These are phyloP conservation scores for Paratrypanosoma confusum DNA, from an alignment of 208 protist species.

Conservation along the genomic window DNA sequence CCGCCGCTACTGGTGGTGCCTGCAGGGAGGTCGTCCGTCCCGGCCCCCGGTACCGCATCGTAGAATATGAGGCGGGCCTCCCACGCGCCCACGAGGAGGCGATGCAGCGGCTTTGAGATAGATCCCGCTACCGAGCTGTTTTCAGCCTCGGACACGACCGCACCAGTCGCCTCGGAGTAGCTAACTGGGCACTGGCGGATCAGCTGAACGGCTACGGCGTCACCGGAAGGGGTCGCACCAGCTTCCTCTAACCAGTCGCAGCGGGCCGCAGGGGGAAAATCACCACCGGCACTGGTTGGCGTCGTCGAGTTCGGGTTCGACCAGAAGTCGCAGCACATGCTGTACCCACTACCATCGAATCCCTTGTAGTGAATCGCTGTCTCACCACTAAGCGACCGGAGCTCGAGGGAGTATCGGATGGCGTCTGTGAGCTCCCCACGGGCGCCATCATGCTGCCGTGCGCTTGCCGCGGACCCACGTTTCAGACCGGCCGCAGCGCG, in stretches of 20 bases:
- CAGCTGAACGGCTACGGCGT: too few species aligned
- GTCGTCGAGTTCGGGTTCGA: too few species aligned
- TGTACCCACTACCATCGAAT: constrained; percentile 62
- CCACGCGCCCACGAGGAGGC: constrained; percentile 28
- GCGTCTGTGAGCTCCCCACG: constrained; percentile 18
- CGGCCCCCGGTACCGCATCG: constrained; percentile 12
- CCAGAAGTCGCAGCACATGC: constrained; percentile 63
- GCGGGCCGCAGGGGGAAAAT: too few species aligned
- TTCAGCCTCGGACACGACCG: too few species aligned
- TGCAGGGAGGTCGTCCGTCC: neutral
- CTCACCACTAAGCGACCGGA: constrained; percentile 17
- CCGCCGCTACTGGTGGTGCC: too few species aligned
- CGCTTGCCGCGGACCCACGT: neutral
- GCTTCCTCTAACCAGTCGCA: too few species aligned
- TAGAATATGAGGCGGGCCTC: constrained; percentile 42
- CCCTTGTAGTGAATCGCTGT: constrained; percentile 63
- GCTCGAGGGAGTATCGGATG: constrained; percentile 37
- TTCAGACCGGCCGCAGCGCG: neutral
- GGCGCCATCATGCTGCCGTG: neutral
- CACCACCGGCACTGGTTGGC: too few species aligned
- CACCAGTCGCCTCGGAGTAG: too few species aligned
- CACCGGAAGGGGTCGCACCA: too few species aligned
- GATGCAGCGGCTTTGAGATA: constrained; percentile 64
- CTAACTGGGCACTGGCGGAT: too few species aligned
- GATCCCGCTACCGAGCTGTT: too few species aligned